Conservation (phyloP, 1,284 basidiomycete genomes). For the Ustilago hordei region DNA sequence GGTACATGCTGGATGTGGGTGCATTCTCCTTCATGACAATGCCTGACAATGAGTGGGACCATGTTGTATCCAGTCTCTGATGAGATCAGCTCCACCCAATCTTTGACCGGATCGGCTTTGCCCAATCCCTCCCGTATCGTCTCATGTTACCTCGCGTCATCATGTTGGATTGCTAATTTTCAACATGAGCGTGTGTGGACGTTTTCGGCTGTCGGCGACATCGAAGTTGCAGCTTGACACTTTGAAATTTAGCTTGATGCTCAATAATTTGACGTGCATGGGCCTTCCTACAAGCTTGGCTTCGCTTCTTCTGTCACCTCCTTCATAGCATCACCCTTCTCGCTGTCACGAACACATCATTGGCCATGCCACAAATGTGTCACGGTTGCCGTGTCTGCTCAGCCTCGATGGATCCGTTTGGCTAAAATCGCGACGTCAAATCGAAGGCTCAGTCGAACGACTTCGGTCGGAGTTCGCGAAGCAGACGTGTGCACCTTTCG, state of each 20-base stretch:
- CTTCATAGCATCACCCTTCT: background rate
- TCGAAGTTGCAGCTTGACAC: background rate
- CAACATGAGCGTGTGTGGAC: conserved; percentile 17
- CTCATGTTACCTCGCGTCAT: too few species aligned
- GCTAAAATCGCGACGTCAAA: background rate
- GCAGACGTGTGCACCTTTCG: background rate
- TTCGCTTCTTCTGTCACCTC: background rate
- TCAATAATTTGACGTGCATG: background rate
- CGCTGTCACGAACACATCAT: background rate
- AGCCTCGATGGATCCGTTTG: background rate
- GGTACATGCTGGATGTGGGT: too few species aligned
- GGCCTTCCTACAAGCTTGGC: background rate
- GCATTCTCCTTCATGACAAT: too few species aligned
- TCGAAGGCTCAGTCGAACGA: too few species aligned
- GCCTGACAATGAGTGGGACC: too few species aligned
- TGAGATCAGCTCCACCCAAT: too few species aligned
- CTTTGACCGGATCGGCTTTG: too few species aligned
- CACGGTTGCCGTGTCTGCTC: background rate
- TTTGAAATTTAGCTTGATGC: background rate
- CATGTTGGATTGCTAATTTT: too few species aligned
- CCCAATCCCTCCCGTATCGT: too few species aligned
- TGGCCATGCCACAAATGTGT: background rate
- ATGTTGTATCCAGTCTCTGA: too few species aligned
- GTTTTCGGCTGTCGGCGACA: conserved; percentile 1
- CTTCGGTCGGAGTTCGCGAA: background rate